These are phyloP conservation scores for Fragosphaeria purpurea DNA, from an alignment of 2,329 filamentous ascomycete genomes.

Conservation along the genomic window DNA sequence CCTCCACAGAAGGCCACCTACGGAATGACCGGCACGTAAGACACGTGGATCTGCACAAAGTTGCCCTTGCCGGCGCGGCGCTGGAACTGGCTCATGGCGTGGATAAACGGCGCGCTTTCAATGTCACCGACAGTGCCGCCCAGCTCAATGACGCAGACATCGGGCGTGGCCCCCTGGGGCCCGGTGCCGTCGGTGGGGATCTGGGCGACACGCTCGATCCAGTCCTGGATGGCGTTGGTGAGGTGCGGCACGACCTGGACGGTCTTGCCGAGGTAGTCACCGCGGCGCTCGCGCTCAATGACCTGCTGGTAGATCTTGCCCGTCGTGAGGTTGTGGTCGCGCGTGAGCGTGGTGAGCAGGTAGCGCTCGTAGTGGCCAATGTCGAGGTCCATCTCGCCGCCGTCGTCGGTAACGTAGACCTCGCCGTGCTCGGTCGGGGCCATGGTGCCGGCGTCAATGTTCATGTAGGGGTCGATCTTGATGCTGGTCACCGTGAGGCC, in stretches of 20 bases:
- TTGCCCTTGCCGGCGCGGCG: slow-evolving; percentile 64
- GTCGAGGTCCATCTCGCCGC: slow-evolving; percentile 54
- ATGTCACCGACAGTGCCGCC: slow-evolving; percentile 68
- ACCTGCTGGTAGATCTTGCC: slow-evolving; percentile 93
- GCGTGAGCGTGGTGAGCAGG: slow-evolving; percentile 68
- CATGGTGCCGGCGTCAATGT: slow-evolving; percentile 27
- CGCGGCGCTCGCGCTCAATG: slow-evolving; percentile 55
- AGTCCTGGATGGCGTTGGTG: slow-evolving; percentile 84
- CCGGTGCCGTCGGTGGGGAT: slow-evolving; percentile 79
- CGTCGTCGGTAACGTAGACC: slow-evolving; percentile 78
- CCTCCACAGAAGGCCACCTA: neutral
- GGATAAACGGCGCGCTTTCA: slow-evolving; percentile 78
- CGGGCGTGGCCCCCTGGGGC: slow-evolving; percentile 64
- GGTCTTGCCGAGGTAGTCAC: slow-evolving; percentile 78
- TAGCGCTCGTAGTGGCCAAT: slow-evolving; percentile 56
- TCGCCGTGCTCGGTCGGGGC: slow-evolving; percentile 58
- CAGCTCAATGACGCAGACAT: slow-evolving; percentile 74
- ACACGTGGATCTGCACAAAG: slow-evolving; percentile 83
- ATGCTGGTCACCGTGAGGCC: slow-evolving; percentile 58
- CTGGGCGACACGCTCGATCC: slow-evolving; percentile 77
- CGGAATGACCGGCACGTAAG: slow-evolving; percentile 61
- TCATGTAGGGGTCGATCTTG: slow-evolving; percentile 43
- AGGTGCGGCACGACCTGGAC: slow-evolving; percentile 81
- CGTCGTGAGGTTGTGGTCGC: slow-evolving; percentile 93
- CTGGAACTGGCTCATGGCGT: slow-evolving; percentile 72